These are phyloP conservation scores for Penicillium herquei DNA, from an alignment of 495 filamentous ascomycete species.

Conservation along the genomic window DNA sequence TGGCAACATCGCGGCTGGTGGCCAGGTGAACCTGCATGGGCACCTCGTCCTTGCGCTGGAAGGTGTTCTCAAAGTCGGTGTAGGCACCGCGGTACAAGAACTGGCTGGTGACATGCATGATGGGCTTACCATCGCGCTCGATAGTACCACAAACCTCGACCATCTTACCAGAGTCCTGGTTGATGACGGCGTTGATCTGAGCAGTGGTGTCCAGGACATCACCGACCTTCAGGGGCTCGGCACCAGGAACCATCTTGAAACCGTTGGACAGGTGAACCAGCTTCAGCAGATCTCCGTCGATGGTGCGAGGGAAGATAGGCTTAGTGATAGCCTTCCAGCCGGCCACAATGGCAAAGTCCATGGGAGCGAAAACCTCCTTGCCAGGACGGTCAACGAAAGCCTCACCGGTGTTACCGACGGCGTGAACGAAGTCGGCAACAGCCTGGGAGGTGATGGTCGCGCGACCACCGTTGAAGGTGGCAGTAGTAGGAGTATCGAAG, in stretches of 20 bases:
- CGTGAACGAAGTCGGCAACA: slow-evolving; percentile 97
- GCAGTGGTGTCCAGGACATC: slow-evolving; percentile 91
- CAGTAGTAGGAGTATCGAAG: slow-evolving; percentile 78
- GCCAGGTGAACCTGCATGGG: slow-evolving; percentile 90
- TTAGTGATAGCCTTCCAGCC: slow-evolving; percentile 99
- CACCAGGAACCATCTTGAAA: slow-evolving; percentile 97
- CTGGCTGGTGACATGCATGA: slow-evolving; percentile 98
- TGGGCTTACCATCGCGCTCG: slow-evolving; percentile 75
- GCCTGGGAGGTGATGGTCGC: slow-evolving; percentile 83
- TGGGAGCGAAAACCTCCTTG: slow-evolving; percentile 91
- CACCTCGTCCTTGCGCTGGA: slow-evolving; percentile 94
- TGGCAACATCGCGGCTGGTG: slow-evolving; percentile 85
- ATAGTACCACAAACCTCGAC: slow-evolving; percentile 98
- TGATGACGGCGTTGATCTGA: slow-evolving; percentile 95
- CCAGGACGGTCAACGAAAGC: slow-evolving; percentile 97
- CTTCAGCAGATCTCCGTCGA: slow-evolving; percentile 92
- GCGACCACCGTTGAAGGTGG: slow-evolving; percentile 84
- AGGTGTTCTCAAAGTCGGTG: slow-evolving; percentile 93
- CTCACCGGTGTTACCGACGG: slow-evolving; percentile 95
- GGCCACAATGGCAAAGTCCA: slow-evolving; percentile 98
- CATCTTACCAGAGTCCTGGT: slow-evolving; percentile 98
- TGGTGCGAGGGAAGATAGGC: slow-evolving; percentile 92
- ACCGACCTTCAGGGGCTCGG: slow-evolving; percentile 89
- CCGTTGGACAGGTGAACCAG: slow-evolving; percentile 94
- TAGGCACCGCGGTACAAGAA: slow-evolving; percentile 95